Evolutionary conservation across 2,329 filamentous ascomycete genomes (phyloP).

Genomic region (Raffaelea ambrosiae): DNA sequence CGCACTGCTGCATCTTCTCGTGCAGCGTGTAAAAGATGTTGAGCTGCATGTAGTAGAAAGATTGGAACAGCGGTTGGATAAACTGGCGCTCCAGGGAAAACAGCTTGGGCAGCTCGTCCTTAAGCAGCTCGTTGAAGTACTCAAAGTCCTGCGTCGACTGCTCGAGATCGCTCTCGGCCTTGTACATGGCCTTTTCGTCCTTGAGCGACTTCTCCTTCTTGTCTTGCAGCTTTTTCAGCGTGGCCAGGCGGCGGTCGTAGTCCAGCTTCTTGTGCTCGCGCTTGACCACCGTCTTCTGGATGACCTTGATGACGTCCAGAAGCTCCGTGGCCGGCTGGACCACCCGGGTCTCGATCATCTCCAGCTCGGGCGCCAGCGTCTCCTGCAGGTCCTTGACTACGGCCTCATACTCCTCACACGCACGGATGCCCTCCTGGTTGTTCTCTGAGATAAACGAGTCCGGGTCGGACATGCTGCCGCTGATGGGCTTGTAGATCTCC

Average conservation of each 20-base stretch:
- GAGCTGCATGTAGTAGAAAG: conserved; percentile 99
- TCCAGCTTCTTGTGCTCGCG: conserved; percentile 97
- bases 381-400: conserved; percentile 87
- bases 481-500: conserved; percentile 97
- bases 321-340: conserved; percentile 91
- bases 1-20: conserved; percentile 93
- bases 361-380: conserved; percentile 80
- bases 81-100: conserved; percentile 88
- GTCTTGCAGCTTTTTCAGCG: conserved; percentile 89
- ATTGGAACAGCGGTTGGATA: conserved; percentile 94
- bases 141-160: conserved; percentile 91
- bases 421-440: conserved; percentile 85
- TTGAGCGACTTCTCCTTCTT: conserved; percentile 96
- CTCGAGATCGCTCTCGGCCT: conserved; percentile 86
- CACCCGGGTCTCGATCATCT: conserved; percentile 91
- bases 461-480: conserved; percentile 88
- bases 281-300: conserved; percentile 80
- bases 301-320: conserved; percentile 88
- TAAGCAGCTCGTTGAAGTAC: conserved; percentile 95
- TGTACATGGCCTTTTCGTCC: conserved; percentile 96
- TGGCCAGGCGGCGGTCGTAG: conserved; percentile 77
- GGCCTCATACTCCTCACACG: conserved; percentile 91
- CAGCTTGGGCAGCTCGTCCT: conserved; percentile 88
- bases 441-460: conserved; percentile 73
- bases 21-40: conserved; percentile 99